A percentile compares a stretch with the other conserved stretches of the same genome.
These are phyloP conservation scores for Pseudogymnoascus verrucosus DNA, from an alignment of 2,329 filamentous ascomycete species.

Conservation along the genomic window DNA sequence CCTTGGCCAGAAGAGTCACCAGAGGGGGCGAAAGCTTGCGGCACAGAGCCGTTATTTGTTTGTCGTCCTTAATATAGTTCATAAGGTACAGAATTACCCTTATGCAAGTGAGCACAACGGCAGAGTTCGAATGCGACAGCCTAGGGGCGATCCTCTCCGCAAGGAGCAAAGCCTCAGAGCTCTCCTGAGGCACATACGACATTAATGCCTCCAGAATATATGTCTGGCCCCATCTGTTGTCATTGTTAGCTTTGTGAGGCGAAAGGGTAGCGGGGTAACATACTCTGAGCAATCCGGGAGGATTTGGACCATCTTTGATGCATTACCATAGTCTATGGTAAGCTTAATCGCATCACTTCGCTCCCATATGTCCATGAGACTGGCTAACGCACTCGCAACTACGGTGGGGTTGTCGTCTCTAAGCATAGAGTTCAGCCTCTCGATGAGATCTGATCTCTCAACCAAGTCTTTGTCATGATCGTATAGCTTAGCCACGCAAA, in stretches of 20 bases:
- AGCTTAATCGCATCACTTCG: constrained; percentile 94
- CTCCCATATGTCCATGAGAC: constrained; percentile 97
- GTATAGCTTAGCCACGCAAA: constrained; percentile 94
- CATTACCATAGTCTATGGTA: constrained; percentile 94
- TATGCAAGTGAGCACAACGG: constrained; percentile 92
- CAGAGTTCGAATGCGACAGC: constrained; percentile 91
- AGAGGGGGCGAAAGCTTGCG: constrained; percentile 90
- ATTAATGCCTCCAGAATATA: constrained; percentile 97
- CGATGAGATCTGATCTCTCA: constrained; percentile 85
- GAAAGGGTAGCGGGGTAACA: constrained; percentile 28
- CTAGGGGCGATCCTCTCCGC: constrained; percentile 94
- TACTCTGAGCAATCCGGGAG: constrained; percentile 95
- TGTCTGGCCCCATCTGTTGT: constrained; percentile 84
- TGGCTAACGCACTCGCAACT: constrained; percentile 84
- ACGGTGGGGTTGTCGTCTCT: constrained; percentile 96
- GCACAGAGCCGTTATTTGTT: constrained; percentile 77
- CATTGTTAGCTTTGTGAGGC: constrained; percentile 4
- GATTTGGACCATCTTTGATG: constrained; percentile 96
- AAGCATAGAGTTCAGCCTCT: constrained; percentile 79
- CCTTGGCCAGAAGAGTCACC: constrained; percentile 90
- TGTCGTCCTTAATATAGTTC: constrained; percentile 95
- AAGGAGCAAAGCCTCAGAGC: constrained; percentile 75
- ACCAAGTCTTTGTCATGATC: constrained; percentile 90
- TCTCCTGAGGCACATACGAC: constrained; percentile 93
- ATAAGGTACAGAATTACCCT: constrained; percentile 94